Evolutionary conservation across 225 moss, liverwort and hornwort genomes (phyloP).

Genomic region (Straminergon stramineum): DNA sequence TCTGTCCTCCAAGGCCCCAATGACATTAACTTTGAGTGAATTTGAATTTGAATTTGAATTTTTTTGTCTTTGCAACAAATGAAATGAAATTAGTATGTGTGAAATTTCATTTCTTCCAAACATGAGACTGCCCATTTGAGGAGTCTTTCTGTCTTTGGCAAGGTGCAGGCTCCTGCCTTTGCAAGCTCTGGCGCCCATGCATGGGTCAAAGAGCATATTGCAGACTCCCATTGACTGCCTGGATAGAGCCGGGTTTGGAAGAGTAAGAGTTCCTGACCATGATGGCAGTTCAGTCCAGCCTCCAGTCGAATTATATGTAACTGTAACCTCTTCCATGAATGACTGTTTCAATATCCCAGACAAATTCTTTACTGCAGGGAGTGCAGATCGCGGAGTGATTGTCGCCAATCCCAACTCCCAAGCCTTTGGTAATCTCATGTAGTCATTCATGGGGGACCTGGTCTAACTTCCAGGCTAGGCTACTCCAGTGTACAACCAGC

Average conservation of each 20-base stretch:
- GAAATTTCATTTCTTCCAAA: background rate
- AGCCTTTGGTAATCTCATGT: background rate
- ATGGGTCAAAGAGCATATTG: slow-evolving; percentile 17
- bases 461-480: background rate
- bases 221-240: background rate
- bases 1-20: background rate
- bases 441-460: background rate
- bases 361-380: background rate
- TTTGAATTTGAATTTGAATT: no score
- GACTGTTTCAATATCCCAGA: slow-evolving; percentile 15
- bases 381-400: background rate
- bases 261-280: background rate
- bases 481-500: background rate
- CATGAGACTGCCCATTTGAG: background rate
- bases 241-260: background rate
- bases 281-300: background rate
- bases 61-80: no score
- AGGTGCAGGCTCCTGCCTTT: background rate
- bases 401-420: slow-evolving; percentile 1
- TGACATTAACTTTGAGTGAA: background rate
- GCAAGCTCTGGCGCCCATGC: background rate
- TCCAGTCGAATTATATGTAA: background rate
- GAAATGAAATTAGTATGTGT: no score
- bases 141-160: no score
- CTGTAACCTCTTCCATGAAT: background rate